Evolutionary conservation across 306 rosid species (phyloP).

Genomic region (Cucurbita pepo): DNA sequence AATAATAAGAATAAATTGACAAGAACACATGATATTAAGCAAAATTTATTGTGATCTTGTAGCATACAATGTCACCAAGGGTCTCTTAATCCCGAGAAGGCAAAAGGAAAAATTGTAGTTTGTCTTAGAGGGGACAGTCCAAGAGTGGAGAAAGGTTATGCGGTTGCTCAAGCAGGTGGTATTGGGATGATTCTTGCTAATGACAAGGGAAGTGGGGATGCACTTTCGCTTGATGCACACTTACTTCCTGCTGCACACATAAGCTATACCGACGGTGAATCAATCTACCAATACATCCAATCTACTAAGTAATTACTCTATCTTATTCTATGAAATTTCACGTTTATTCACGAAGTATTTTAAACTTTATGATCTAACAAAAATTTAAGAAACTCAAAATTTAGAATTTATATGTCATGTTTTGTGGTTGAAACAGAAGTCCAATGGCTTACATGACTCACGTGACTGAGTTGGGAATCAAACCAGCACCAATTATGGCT

Average conservation of each 20-base stretch:
- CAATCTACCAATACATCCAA: conserved; percentile 25
- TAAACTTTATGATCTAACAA: too few relatives aligned
- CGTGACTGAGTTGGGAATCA: conserved; percentile 19
- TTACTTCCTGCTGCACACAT: conserved; percentile 36
- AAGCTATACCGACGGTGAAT: conserved; percentile 16
- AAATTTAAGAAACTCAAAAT: too few relatives aligned
- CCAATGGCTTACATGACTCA: conserved; percentile 34
- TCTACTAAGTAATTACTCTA: conserved; percentile 23
- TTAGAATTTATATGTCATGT: too few relatives aligned
- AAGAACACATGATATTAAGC: not conserved
- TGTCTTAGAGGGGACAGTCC: conserved; percentile 21
- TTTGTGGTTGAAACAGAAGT: conserved; percentile 10
- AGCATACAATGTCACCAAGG: conserved; percentile 20
- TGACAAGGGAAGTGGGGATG: not conserved
- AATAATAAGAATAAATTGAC: too few relatives aligned
- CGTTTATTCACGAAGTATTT: too few relatives aligned
- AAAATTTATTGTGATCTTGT: not conserved
- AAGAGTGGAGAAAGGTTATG: conserved; percentile 19
- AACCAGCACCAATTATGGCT: conserved; percentile 46
- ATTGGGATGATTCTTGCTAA: conserved; percentile 54
- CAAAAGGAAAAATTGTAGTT: conserved; percentile 44
- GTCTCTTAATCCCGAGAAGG: conserved; percentile 37
- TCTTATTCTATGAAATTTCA: not conserved
- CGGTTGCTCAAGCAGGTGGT: conserved; percentile 29
- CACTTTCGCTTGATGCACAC: conserved; percentile 23